Base-by-base conservation (phyloP, 1,139 yeast species). In the Zygoascus meyerae region DNA sequence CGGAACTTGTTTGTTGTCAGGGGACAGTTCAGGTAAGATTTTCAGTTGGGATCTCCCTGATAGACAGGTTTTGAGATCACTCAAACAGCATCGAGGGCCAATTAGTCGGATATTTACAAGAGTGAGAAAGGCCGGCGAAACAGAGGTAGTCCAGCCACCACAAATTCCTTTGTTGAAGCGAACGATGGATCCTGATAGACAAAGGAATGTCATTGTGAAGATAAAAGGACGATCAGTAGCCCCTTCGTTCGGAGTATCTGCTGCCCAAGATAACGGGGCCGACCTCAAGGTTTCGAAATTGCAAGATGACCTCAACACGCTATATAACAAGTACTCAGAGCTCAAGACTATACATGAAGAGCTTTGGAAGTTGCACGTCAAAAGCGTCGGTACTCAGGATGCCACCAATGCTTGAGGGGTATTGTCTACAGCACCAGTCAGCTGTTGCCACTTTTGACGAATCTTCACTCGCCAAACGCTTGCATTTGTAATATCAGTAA, bases 31-130 rank as follows among this genome's bases (percentile, higher is more conserved):
- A 15, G 97, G 97, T 1, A 72, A 77, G 34, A 78, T 86, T 1
- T 75, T 76, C 45, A 75, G 83, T 0, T 75, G 85, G 58, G 97
- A 90, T 62, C 72, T 84, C 7, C 78, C 79, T 5, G 83, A 96
- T 1, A 78, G 79, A 58, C 97, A 92, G 67, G 81, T 85, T 16
- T 70, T 81, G 21, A 80, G 81, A 58, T 76, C 80, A 21, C 72
- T 84, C 53, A 79, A 81, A 47, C 77, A 80, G 18, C 70, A 82
- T 45, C 57, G 53, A 38, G 66, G 59, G 12, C 49, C 55, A 2
- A 52, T 57, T 21, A 48, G 54, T 18, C 15, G 50, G 8, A 52
- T 56, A 10, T 48, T 47, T 28, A 47, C 56, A 28, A 5, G 39
- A 11, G 12, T 44, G 14, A 46, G 45, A 35, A 35, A 43, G 2